These are phyloP conservation scores for Powellomyces hirtus DNA, from an alignment of 192 early-diverging fungal species.

Conservation along the genomic window DNA sequence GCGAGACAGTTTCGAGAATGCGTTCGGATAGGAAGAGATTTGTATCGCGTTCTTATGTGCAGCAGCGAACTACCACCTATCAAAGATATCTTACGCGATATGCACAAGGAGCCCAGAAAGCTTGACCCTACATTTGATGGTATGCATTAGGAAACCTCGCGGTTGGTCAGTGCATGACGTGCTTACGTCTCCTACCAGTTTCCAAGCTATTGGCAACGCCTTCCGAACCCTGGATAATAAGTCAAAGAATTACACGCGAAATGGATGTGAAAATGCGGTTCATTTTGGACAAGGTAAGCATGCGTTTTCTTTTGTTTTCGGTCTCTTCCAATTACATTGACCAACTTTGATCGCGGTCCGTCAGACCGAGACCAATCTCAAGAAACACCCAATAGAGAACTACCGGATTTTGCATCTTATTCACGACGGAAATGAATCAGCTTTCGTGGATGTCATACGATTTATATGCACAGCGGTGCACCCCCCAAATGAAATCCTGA, in stretches of 20 bases:
- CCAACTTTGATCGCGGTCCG: no score
- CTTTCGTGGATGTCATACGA: constrained; percentile 10
- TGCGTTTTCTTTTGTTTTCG: background rate
- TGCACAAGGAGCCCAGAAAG: background rate
- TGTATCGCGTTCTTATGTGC: constrained; percentile 1
- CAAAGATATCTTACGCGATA: constrained; percentile 1
- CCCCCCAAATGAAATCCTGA: constrained; percentile 15
- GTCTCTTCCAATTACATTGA: background rate
- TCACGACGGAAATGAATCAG: background rate
- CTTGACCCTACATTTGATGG: constrained; percentile 12
- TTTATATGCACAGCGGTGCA: constrained; percentile 17
- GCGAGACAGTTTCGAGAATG: constrained; percentile 7
- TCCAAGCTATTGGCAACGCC: constrained; percentile 10
- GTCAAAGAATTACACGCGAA: constrained; percentile 14
- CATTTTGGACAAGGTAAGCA: constrained; percentile 15
- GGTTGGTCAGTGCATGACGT: background rate
- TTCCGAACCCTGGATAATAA: background rate
- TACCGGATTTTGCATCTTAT: background rate
- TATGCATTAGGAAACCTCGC: background rate
- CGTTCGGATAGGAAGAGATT: constrained; percentile 20
- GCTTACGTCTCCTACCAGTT: background rate
- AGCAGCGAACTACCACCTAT: background rate
- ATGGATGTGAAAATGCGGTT: constrained; percentile 25
- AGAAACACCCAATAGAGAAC: background rate
- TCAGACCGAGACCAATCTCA: background rate